phyloP scores from a whole-genome alignment of 371 early-diverging fungal species.

The Rhizopus arrhizus region DNA sequence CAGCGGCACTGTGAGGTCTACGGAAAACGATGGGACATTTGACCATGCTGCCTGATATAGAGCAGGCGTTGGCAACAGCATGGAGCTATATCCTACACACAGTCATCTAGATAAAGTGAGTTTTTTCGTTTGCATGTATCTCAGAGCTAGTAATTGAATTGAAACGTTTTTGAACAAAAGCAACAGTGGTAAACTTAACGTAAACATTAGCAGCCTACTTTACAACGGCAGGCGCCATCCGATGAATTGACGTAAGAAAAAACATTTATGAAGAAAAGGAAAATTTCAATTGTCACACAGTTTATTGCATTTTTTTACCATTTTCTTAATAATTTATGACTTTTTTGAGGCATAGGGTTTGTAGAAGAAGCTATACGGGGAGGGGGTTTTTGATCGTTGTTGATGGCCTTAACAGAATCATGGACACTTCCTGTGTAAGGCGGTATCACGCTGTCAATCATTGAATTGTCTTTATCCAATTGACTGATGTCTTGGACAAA shows the following conservation, averaged over 20 bases:
- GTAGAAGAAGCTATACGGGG: slow-evolving; percentile 25
- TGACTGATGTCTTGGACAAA: slow-evolving; percentile 67
- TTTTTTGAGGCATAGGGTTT: background rate
- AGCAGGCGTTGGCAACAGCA: slow-evolving; percentile 97
- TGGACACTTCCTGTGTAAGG: slow-evolving; percentile 38
- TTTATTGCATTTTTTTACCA: slow-evolving; percentile 11
- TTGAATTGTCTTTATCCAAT: slow-evolving; percentile 31
- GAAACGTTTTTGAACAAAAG: slow-evolving; percentile 49
- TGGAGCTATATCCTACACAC: slow-evolving; percentile 98
- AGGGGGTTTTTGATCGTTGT: slow-evolving; percentile 7
- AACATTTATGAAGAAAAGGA: background rate
- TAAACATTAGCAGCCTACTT: slow-evolving; percentile 35
- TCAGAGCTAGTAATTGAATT: slow-evolving; percentile 42
- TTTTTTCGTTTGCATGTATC: slow-evolving; percentile 27
- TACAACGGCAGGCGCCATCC: slow-evolving; percentile 49
- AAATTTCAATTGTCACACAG: background rate
- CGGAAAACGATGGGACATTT: slow-evolving; percentile 98
- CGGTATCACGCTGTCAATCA: slow-evolving; percentile 39
- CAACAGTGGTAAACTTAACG: slow-evolving; percentile 40
- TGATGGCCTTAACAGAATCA: background rate
- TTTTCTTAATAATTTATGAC: slow-evolving; percentile 30
- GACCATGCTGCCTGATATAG: slow-evolving; percentile 97
- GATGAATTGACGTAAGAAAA: slow-evolving; percentile 45
- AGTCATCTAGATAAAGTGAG: slow-evolving; percentile 70
- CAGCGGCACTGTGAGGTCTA: slow-evolving; percentile 99